Evolutionary conservation across 306 rosid species (phyloP).

Genomic region (Calophaca sinica): DNA sequence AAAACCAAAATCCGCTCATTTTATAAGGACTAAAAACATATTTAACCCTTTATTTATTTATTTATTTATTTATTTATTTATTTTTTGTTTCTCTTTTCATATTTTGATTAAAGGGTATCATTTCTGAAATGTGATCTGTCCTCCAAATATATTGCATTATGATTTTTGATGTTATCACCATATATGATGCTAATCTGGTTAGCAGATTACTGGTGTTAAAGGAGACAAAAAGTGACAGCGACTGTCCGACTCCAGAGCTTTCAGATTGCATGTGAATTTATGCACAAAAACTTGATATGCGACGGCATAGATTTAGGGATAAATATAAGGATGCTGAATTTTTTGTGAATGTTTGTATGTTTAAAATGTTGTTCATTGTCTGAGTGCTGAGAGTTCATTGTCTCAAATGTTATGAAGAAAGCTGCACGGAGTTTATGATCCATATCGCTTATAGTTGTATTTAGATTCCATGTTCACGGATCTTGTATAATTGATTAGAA

Average conservation of each 20-base stretch:
- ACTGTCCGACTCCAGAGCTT: not conserved
- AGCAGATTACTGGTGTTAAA: no score
- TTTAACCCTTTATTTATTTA: no score
- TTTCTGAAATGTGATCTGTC: no score
- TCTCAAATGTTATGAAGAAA: conserved; percentile 25
- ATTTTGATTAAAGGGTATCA: no score
- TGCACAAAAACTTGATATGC: not conserved
- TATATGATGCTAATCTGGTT: no score
- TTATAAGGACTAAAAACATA: no score
- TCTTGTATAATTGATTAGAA: not conserved
- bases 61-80: no score
- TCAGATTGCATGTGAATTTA: not conserved
- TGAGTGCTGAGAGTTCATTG: conserved; percentile 10
- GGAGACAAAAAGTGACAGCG: no score
- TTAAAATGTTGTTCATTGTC: conserved; percentile 1
- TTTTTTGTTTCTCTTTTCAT: no score
- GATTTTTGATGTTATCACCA: no score
- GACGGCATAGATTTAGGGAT: conserved; percentile 13
- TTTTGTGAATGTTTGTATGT: conserved; percentile 7
- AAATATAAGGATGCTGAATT: conserved; percentile 26
- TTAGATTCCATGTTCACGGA: conserved; percentile 20
- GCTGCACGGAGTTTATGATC: conserved; percentile 21
- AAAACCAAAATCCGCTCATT: no score
- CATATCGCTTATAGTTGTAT: conserved; percentile 5
- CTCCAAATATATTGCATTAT: no score